phyloP scores from a whole-genome alignment of 2,329 filamentous ascomycete genomes.

The Diplodia corticola region DNA sequence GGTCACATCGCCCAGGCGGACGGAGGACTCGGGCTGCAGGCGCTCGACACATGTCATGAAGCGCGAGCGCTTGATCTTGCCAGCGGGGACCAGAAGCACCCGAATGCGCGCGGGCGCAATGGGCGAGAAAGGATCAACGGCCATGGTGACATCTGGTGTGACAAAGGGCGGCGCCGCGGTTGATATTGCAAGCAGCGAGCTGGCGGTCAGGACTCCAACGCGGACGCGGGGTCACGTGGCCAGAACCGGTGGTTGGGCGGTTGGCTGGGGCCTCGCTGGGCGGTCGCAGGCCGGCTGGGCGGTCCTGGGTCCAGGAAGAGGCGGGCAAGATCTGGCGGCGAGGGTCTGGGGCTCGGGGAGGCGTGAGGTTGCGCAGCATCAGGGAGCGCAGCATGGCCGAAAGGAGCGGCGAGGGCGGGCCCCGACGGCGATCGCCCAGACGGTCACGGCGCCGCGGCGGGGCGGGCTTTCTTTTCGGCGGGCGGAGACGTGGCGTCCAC shows the following conservation, averaged over 20 bases:
- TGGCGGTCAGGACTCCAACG: slow-evolving; percentile 17
- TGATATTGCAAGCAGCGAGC: neutral
- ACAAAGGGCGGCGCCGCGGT: neutral
- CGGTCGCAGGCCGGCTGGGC: neutral
- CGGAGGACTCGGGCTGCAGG: slow-evolving; percentile 75
- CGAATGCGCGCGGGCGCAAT: slow-evolving; percentile 88
- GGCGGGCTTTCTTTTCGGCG: slow-evolving; percentile 1
- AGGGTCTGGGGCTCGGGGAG: neutral
- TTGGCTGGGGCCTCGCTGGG: neutral
- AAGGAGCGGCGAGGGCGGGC: slow-evolving; percentile 12
- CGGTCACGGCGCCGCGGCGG: neutral
- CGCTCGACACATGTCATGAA: slow-evolving; percentile 78
- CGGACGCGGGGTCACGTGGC: slow-evolving; percentile 27
- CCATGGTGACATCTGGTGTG: slow-evolving; percentile 65
- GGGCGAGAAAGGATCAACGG: slow-evolving; percentile 84
- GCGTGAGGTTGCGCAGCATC: slow-evolving; percentile 18
- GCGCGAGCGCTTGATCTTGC: slow-evolving; percentile 77
- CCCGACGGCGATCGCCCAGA: neutral
- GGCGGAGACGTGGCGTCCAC: no score
- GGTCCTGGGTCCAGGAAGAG: no score
- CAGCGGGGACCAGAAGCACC: slow-evolving; percentile 82
- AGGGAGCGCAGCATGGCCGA: slow-evolving; percentile 15
- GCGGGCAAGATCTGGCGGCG: neutral
- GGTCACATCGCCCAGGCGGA: slow-evolving; percentile 82
- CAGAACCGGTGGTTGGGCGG: neutral